Evolutionary conservation across 257 asterid species (phyloP).

Genomic region (Cynanchum wilfordii): DNA sequence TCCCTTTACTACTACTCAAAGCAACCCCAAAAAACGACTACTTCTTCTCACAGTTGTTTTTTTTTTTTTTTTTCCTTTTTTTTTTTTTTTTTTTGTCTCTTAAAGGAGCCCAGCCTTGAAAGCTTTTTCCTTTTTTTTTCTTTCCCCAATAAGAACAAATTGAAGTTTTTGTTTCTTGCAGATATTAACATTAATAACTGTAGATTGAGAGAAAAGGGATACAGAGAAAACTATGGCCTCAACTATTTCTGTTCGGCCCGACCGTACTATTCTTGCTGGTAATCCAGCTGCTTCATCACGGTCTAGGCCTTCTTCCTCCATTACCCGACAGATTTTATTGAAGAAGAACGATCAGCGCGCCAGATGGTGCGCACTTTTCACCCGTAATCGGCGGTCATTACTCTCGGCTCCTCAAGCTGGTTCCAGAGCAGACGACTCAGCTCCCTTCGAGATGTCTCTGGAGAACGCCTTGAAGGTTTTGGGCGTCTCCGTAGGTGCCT

Average conservation of each 20-base stretch:
- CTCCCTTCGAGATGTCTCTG: slow-evolving; percentile 88
- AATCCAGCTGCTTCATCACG: slow-evolving; percentile 35
- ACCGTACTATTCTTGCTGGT: slow-evolving; percentile 40
- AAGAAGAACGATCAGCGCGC: slow-evolving; percentile 17
- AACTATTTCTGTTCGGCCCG: slow-evolving; percentile 71
- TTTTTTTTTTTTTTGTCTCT: background rate
- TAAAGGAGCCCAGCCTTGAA: background rate
- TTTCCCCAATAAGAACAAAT: background rate
- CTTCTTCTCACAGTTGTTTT: no score
- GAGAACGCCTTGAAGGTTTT: slow-evolving; percentile 85
- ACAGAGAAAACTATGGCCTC: slow-evolving; percentile 49
- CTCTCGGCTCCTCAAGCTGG: slow-evolving; percentile 61
- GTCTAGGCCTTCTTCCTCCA: slow-evolving; percentile 15
- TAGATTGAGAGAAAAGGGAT: background rate
- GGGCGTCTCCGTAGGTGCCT: slow-evolving; percentile 88
- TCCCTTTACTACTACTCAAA: background rate
- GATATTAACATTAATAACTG: background rate
- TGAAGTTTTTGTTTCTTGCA: background rate
- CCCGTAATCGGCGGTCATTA: slow-evolving; percentile 36
- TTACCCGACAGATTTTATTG: slow-evolving; percentile 21
- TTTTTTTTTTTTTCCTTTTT: background rate
- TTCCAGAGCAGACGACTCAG: slow-evolving; percentile 94
- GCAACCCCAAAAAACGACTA: background rate
- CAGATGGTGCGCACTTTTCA: slow-evolving; percentile 29
- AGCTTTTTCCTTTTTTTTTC: background rate